Evolutionary conservation across 371 early-diverging fungal species (phyloP).

Genomic region (Zopfochytrium polystomum): DNA sequence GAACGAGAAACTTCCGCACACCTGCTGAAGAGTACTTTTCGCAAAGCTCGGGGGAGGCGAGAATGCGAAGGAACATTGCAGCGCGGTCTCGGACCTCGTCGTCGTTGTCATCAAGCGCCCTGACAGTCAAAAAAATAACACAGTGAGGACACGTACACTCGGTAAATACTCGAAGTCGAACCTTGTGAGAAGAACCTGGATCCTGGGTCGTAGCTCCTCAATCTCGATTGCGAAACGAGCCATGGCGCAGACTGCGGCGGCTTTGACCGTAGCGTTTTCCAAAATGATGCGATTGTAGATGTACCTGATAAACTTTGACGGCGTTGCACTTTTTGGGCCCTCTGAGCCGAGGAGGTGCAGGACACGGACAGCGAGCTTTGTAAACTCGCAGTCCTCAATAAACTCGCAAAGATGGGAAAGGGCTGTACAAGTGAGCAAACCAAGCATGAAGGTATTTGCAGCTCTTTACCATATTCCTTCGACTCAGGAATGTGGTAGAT

Average conservation of each 20-base stretch:
- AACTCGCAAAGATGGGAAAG: constrained; percentile 96
- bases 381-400: constrained; percentile 98
- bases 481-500: constrained; percentile 88
- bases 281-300: constrained; percentile 98
- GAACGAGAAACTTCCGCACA: constrained; percentile 14
- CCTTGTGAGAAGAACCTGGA: constrained; percentile 80
- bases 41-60: constrained; percentile 57
- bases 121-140: too few relatives aligned
- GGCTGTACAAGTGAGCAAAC: too few relatives aligned
- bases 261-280: constrained; percentile 95
- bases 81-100: constrained; percentile 98
- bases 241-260: constrained; percentile 95
- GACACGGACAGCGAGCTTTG: constrained; percentile 92
- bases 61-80: constrained; percentile 78
- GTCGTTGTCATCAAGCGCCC: constrained; percentile 95
- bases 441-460: background rate
- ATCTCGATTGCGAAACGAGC: constrained; percentile 88
- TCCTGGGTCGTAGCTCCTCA: constrained; percentile 70
- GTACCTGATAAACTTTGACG: constrained; percentile 93
- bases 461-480: constrained; percentile 75
- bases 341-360: constrained; percentile 91
- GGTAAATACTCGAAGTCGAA: too few relatives aligned
- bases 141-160: too few relatives aligned
- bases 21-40: constrained; percentile 44
- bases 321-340: constrained; percentile 87